A percentile compares a stretch with the other conserved stretches of the same genome.
phyloP scores from a whole-genome alignment of 164 flowering plant species.

The Tinospora cordifolia region DNA sequence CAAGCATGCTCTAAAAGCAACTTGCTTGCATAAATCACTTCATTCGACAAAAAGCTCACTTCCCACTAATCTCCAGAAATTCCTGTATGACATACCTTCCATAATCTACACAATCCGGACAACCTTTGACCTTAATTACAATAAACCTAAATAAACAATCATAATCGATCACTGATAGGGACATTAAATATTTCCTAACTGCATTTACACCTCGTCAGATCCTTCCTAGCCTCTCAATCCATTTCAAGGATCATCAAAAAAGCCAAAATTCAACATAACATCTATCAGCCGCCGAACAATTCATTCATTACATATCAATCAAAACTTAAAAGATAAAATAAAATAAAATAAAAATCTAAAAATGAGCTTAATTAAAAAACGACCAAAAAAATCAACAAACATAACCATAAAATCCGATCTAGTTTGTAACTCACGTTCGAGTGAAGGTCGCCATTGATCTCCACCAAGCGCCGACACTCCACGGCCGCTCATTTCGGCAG shows the following conservation, averaged over 20 bases:
- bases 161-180: background rate
- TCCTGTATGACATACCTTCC: too few relatives aligned
- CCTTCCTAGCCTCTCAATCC: background rate
- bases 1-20: background rate
- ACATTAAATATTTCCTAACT: background rate
- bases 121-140: background rate
- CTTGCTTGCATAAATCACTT: background rate
- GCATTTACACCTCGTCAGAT: background rate
- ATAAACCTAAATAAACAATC: background rate
- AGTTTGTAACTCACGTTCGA: slow-evolving; percentile 46
- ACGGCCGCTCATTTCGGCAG: slow-evolving; percentile 23
- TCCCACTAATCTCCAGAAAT: background rate
- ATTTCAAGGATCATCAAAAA: background rate
- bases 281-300: background rate
- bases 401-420: background rate
- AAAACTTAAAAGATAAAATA: background rate
- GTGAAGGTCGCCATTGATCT: slow-evolving; percentile 95
- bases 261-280: background rate
- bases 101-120: background rate
- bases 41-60: background rate
- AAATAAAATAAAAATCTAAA: too few relatives aligned
- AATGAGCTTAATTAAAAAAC: too few relatives aligned
- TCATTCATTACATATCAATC: background rate
- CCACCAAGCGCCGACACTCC: slow-evolving; percentile 36
- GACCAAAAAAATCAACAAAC: background rate